These are phyloP conservation scores for Teratosphaeria gauchensis DNA, from an alignment of 2,329 filamentous ascomycete species.

Conservation along the genomic window DNA sequence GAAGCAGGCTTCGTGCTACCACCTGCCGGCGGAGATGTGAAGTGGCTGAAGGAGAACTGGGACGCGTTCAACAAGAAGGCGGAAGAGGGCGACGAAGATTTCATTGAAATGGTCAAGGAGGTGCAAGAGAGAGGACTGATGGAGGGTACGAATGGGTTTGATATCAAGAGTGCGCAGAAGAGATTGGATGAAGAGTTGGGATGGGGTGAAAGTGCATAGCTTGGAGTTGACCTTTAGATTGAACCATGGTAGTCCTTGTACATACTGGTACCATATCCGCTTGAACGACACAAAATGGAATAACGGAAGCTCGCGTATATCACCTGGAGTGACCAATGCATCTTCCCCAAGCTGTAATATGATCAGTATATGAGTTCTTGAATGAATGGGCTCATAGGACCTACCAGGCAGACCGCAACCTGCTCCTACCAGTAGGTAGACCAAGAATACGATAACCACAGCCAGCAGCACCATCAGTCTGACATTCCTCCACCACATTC, in stretches of 20 bases:
- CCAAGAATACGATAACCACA: constrained; percentile 61
- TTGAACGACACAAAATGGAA: constrained; percentile 2
- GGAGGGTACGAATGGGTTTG: constrained; percentile 9
- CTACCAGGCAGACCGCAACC: constrained; percentile 58
- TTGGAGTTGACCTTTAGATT: background rate
- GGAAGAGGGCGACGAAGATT: constrained; percentile 25
- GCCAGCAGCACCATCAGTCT: constrained; percentile 77
- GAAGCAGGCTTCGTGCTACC: constrained; percentile 25
- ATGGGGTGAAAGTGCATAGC: constrained; percentile 18
- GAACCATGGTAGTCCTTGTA: background rate
- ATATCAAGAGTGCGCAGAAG: constrained; percentile 6
- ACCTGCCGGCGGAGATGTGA: constrained; percentile 20
- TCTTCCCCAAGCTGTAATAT: constrained; percentile 15
- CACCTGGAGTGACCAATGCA: background rate
- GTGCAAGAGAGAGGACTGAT: constrained; percentile 22
- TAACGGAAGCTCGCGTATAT: background rate
- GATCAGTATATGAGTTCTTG: background rate
- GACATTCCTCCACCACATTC: constrained; percentile 99
- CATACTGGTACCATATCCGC: background rate
- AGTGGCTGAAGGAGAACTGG: constrained; percentile 27
- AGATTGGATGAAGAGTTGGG: constrained; percentile 20
- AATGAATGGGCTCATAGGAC: constrained; percentile 6
- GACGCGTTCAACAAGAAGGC: constrained; percentile 25
- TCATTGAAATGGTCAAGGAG: constrained; percentile 24
- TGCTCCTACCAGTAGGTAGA: constrained; percentile 63